Base-by-base conservation (phyloP, 257 asterid species). In the Salvia hispanica region DNA sequence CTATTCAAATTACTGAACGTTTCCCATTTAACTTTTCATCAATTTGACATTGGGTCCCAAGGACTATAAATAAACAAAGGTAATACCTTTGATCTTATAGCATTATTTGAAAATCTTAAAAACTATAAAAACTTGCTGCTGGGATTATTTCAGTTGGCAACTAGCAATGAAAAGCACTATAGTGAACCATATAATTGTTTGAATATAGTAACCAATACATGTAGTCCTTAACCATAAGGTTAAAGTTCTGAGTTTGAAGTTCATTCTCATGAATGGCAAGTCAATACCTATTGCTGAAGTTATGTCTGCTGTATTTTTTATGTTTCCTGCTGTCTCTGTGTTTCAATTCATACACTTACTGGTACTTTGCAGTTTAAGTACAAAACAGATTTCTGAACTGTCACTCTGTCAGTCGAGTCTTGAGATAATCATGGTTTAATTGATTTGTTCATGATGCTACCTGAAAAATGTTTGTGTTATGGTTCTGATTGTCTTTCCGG, bases 21-120 rank as follows among this genome's bases (percentile, higher is more conserved):
- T 33, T 52, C 70, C 46, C 53, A 34, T 37, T 39, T 51, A 11
- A 52, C 4, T 58, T 25, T 36, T 15, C 34, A 15, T 64, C 50
- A 43, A 63, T 31, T 58, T 72, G 9, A 40, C 61, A 18, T 37
- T 25, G 14, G 6, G n/a, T 44, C 45, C 25, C 40, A 16, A 10
- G 9, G 14, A 52, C 15, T 40, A 8, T 46, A 12, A 15, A 56
- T 4, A 14, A 31, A 43, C 44, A 6, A 9, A 21, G n/a, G 5
- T 51, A 43, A 54, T 56, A 14, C 39, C 53, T 16, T 52, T 51
- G 57, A 69, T 58, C 9, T 1, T 37, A 14, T 47, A 62, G 50
- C 66, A 7, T 72, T 56, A 52, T 61, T 15, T 25, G n/a, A 7
- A 18, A 14, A 37, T 42, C 47, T 11, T 69, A 58, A 34, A n/a